A percentile compares a stretch with the other conserved stretches of the same genome.
These are phyloP conservation scores for Russula vinacea DNA, from an alignment of 768 basidiomycete species.

Conservation along the genomic window DNA sequence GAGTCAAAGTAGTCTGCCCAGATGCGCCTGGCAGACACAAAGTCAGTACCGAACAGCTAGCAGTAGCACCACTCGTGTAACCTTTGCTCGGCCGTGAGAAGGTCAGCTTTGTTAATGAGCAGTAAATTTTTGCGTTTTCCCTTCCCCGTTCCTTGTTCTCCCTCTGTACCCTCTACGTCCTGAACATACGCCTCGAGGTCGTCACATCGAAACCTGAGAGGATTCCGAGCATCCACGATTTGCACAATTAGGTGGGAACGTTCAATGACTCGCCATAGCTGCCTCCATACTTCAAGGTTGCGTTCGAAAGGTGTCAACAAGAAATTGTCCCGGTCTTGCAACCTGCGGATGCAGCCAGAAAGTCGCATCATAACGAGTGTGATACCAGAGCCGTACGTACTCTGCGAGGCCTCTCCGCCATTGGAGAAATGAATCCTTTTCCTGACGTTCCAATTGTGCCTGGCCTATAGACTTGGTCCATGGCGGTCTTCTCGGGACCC, in stretches of 20 bases:
- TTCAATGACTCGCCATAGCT: conserved; percentile 96
- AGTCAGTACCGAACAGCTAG: neutral
- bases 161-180: conserved; percentile 81
- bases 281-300: conserved; percentile 97
- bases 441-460: conserved; percentile 79
- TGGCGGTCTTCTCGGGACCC: conserved; percentile 84
- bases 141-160: conserved; percentile 71
- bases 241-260: conserved; percentile 92
- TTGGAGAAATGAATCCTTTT: conserved; percentile 85
- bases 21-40: conserved; percentile 46
- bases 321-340: conserved; percentile 83
- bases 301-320: conserved; percentile 96
- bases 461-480: conserved; percentile 84
- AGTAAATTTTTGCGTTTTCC: conserved; percentile 73
- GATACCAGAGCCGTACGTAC: conserved; percentile 45
- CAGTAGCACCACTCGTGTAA: conserved; percentile 33
- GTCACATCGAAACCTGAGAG: conserved; percentile 86
- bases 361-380: neutral
- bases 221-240: conserved; percentile 95
- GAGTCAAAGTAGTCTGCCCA: conserved; percentile 94
- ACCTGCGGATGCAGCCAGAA: conserved; percentile 41
- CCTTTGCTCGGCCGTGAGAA: conserved; percentile 86
- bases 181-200: conserved; percentile 83
- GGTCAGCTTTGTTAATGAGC: conserved; percentile 93
- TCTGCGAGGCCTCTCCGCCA: conserved; percentile 91